Evolutionary conservation across 2,329 filamentous ascomycete genomes (phyloP), one percentile per base, ranked within the genome.

Genomic region (Colletotrichum cuscutae): DNA sequence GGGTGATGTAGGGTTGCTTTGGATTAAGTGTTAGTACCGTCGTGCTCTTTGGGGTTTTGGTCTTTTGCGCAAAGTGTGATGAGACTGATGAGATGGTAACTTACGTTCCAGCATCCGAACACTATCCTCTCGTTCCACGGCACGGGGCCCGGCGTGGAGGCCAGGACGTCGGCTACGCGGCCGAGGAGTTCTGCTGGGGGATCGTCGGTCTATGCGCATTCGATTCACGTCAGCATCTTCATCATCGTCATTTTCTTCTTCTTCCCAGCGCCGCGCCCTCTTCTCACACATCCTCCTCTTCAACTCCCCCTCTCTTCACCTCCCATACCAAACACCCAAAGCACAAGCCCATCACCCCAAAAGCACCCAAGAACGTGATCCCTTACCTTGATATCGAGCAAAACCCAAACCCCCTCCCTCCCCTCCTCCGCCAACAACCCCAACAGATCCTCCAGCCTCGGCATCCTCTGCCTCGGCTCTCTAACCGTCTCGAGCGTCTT

Each of bases 381-480:
- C 26, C 26, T 26, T 26, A 94, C 92, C 86, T 98, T 98, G 80
- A 98, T 94, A 80, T 98, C 96, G 4, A 98, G 85, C 73, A 98
- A 82, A 6, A 97, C 77, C 95, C 95, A 98, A 11, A 95, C 86
- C 56, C 92, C 81, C 77, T 94, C 90, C 52, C 89, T 80, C 1
- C 87, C 92, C 0, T 91, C 91, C 75, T 89, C 84, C 0, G 89
- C 86, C 65, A 98, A 81, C 78, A 92, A 96, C 71, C 89, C 86
- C 9, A 98, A 85, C 65, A 98, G 83, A 78, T 98, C 95, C 26
- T 82, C 77, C 13, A 98, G 85, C 35, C 93, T 87, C 5, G 95
- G 91, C 90, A 98, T 92, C 1, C 87, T 86, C 79, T 94, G 88
- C 68, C 90, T 88, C 9, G 95, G 95, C 74, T 89, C 88, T 69